Evolutionary conservation across 768 basidiomycete genomes (phyloP).

Genomic region (Termitomyces titanicus): DNA sequence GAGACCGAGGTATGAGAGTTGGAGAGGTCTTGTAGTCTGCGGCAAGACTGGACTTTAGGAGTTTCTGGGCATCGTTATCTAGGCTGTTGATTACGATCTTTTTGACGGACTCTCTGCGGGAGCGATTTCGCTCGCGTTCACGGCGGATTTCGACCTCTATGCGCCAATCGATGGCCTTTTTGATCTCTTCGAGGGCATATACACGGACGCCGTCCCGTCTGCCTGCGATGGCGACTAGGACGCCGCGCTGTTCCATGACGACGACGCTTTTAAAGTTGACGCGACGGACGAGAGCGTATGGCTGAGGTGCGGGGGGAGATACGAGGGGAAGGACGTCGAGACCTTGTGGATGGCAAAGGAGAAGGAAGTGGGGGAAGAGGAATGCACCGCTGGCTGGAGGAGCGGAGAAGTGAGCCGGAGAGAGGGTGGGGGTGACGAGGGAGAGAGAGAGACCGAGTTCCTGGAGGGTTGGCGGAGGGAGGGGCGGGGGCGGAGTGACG

Average conservation of each 20-base stretch:
- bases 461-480: slow-evolving; percentile 66
- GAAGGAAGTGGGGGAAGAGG: slow-evolving; percentile 74
- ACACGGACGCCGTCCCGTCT: slow-evolving; percentile 84
- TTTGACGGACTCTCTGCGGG: slow-evolving; percentile 65
- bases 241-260: slow-evolving; percentile 89
- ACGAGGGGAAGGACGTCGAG: slow-evolving; percentile 79
- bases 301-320: slow-evolving; percentile 70
- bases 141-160: slow-evolving; percentile 75
- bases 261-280: slow-evolving; percentile 86
- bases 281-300: slow-evolving; percentile 79
- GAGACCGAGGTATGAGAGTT: slow-evolving; percentile 41
- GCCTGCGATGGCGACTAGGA: slow-evolving; percentile 87
- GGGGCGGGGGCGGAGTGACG: slow-evolving; percentile 64
- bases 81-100: slow-evolving; percentile 35
- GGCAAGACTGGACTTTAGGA: slow-evolving; percentile 43
- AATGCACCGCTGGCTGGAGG: slow-evolving; percentile 80
- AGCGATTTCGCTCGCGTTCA: slow-evolving; percentile 72
- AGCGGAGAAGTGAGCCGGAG: slow-evolving; percentile 73
- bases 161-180: slow-evolving; percentile 84
- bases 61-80: slow-evolving; percentile 41
- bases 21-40: no score
- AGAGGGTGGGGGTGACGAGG: slow-evolving; percentile 61
- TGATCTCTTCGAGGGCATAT: slow-evolving; percentile 84
- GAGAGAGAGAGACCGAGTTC: slow-evolving; percentile 76
- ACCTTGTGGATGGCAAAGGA: slow-evolving; percentile 84